phyloP scores from a whole-genome alignment of 1,139 yeast species.

The Hemisphaericaspora lyxosophila region DNA sequence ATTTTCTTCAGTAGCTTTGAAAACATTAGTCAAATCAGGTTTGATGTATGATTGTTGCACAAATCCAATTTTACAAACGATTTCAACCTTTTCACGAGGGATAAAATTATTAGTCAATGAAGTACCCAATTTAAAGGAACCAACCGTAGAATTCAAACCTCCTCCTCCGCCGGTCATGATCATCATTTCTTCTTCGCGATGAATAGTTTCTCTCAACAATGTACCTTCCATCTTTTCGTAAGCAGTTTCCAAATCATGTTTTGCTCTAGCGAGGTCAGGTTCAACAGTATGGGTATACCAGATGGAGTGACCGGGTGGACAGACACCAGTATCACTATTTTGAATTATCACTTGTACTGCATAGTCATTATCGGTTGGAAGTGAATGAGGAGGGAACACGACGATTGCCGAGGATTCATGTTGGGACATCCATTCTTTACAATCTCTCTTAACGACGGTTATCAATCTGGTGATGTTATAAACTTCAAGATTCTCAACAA shows the following conservation, averaged over 20 bases:
- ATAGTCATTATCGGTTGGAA: conserved; percentile 61
- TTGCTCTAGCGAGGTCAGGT: conserved; percentile 62
- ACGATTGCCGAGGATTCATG: conserved; percentile 83
- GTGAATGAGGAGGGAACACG: conserved; percentile 88
- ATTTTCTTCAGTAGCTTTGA: conserved; percentile 31
- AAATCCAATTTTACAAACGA: conserved; percentile 74
- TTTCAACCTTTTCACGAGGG: conserved; percentile 76
- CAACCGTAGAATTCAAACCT: conserved; percentile 55
- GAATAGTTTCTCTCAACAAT: conserved; percentile 69
- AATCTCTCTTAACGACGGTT: conserved; percentile 81
- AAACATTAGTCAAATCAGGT: conserved; percentile 42
- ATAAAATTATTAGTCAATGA: conserved; percentile 73
- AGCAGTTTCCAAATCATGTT: conserved; percentile 78
- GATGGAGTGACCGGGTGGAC: conserved; percentile 83
- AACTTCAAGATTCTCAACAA: conserved; percentile 41
- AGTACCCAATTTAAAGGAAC: conserved; percentile 83
- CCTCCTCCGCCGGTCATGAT: not conserved
- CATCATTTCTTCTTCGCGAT: conserved; percentile 11
- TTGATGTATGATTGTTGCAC: conserved; percentile 65
- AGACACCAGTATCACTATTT: conserved; percentile 87
- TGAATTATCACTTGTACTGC: conserved; percentile 86
- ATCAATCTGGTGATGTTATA: conserved; percentile 68
- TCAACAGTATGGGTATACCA: conserved; percentile 89
- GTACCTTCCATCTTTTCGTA: conserved; percentile 75
- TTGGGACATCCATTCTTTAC: conserved; percentile 84